Evolutionary conservation across 306 rosid genomes (phyloP).

Genomic region (Prunus salicina): DNA sequence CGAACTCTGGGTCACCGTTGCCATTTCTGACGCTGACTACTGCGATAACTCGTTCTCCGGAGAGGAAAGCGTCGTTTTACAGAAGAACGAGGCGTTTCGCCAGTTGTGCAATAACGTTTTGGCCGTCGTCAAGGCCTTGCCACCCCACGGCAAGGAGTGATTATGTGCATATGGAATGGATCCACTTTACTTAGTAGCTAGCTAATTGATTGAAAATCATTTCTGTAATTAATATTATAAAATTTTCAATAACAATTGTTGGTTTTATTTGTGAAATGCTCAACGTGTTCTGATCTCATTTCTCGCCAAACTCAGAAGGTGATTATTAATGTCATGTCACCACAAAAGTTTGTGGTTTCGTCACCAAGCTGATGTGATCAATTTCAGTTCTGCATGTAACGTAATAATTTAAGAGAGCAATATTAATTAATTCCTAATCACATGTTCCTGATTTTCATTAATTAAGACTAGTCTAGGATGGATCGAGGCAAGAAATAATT

Average conservation of each 20-base stretch:
- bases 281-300: no score
- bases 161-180: no score
- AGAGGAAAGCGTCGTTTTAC: neutral
- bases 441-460: no score
- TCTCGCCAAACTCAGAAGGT: no score
- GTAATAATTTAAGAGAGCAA: no score
- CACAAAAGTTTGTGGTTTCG: no score
- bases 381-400: no score
- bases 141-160: neutral
- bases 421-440: no score
- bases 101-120: conserved; percentile 28
- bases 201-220: neutral
- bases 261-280: neutral
- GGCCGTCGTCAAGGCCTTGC: conserved; percentile 19
- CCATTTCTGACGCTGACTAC: conserved; percentile 13
- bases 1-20: conserved; percentile 28
- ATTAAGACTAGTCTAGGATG: no score
- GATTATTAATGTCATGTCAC: no score
- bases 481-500: no score
- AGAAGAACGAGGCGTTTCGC: conserved; percentile 19
- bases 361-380: no score
- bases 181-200: neutral
- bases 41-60: conserved; percentile 9
- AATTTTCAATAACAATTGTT: neutral
- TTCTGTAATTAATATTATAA: neutral